phyloP scores from a whole-genome alignment of 208 protist genomes.

The Trypanosoma mega region DNA sequence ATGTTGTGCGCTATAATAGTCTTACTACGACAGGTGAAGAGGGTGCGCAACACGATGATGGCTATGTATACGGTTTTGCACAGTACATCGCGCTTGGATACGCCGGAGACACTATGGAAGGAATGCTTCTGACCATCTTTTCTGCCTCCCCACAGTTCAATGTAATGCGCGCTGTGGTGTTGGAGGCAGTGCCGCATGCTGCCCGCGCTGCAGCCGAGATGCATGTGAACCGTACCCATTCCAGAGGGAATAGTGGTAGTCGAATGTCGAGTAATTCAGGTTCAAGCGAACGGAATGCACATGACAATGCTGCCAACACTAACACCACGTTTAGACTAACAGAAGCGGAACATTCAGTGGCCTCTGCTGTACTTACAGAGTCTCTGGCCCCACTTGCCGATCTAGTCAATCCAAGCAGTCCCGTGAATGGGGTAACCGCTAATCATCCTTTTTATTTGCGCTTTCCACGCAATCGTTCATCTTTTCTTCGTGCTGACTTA shows the following conservation, averaged over 20 bases:
- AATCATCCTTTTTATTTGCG: slow-evolving; percentile 13
- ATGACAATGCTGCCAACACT: no score
- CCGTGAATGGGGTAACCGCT: slow-evolving; percentile 5
- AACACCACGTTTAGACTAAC: no score
- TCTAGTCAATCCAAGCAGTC: slow-evolving; percentile 13
- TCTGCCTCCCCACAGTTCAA: slow-evolving; percentile 49
- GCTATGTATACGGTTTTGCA: slow-evolving; percentile 55
- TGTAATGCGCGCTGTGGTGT: slow-evolving; percentile 46
- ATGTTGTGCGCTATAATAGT: background rate
- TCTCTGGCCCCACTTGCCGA: slow-evolving; percentile 30
- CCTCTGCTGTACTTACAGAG: slow-evolving; percentile 25
- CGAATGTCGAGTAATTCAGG: no score
- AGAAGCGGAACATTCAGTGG: no score
- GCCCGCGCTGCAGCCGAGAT: slow-evolving; percentile 4
- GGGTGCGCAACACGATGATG: slow-evolving; percentile 22
- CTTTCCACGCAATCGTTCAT: slow-evolving; percentile 13
- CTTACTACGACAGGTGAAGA: background rate
- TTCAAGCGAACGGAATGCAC: no score
- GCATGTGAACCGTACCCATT: background rate
- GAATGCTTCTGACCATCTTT: slow-evolving; percentile 44
- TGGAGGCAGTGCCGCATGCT: slow-evolving; percentile 40
- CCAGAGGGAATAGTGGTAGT: slow-evolving; percentile 5
- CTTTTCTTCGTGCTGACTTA: slow-evolving; percentile 42
- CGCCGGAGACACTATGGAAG: slow-evolving; percentile 12
- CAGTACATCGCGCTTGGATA: slow-evolving; percentile 26